phyloP scores from a whole-genome alignment of 1,284 basidiomycete species.

The Schizophyllum amplum region DNA sequence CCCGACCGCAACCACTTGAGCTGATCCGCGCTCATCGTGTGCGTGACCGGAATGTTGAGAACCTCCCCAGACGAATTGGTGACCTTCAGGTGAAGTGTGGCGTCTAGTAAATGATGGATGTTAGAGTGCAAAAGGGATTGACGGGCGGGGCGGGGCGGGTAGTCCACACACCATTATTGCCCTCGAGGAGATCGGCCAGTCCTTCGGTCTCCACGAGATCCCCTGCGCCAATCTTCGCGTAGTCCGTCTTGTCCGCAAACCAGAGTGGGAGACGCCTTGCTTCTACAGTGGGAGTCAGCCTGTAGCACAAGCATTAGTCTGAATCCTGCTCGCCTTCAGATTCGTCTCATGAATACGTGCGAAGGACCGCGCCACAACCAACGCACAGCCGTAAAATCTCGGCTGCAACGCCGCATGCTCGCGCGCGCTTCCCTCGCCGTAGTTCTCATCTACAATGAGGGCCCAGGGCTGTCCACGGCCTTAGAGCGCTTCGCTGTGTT shows the following conservation, averaged over 20 bases:
- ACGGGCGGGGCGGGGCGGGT: no score
- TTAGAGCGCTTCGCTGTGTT: slow-evolving; percentile 85
- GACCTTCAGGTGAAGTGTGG: slow-evolving; percentile 60
- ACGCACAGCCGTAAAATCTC: slow-evolving; percentile 85
- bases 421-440: slow-evolving; percentile 96
- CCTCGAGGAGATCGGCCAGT: slow-evolving; percentile 44
- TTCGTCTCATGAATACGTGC: slow-evolving; percentile 99
- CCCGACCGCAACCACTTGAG: slow-evolving; percentile 79
- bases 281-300: slow-evolving; percentile 44
- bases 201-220: slow-evolving; percentile 56
- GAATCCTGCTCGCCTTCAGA: slow-evolving; percentile 59
- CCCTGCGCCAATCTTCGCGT: slow-evolving; percentile 73
- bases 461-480: slow-evolving; percentile 84
- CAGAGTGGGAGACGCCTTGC: slow-evolving; percentile 93
- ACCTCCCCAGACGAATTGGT: slow-evolving; percentile 55
- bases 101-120: slow-evolving; percentile 23
- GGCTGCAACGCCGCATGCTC: slow-evolving; percentile 98
- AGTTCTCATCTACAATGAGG: slow-evolving; percentile 92
- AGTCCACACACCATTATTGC: slow-evolving; percentile 24
- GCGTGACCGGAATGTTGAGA: slow-evolving; percentile 67
- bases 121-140: no score
- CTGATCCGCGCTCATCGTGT: slow-evolving; percentile 88
- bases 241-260: slow-evolving; percentile 84
- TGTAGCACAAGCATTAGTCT: background rate
- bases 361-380: slow-evolving; percentile 88